phyloP scores from a whole-genome alignment of 83 land plant species.

The Thuja plicata region DNA sequence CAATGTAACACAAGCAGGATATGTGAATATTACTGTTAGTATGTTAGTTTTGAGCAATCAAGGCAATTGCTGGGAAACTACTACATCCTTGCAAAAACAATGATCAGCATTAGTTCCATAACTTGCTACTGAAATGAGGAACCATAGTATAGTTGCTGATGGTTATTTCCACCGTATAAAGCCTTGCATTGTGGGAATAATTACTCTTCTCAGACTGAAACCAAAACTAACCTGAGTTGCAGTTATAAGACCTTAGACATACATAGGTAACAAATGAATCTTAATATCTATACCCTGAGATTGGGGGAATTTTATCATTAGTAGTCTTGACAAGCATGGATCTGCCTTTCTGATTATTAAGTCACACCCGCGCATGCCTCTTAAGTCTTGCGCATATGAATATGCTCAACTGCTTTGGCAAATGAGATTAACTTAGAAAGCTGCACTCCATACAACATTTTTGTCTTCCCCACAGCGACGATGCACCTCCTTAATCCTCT shows the following conservation, averaged over 20 bases:
- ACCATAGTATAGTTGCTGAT: background rate
- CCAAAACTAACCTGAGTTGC: conserved; percentile 14
- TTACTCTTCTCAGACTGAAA: background rate
- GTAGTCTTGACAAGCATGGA: background rate
- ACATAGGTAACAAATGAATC: conserved; percentile 6
- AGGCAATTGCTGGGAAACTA: conserved; percentile 14
- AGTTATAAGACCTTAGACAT: background rate
- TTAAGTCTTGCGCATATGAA: background rate
- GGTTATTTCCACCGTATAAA: conserved; percentile 2
- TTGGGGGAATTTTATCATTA: background rate
- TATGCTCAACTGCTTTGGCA: conserved; percentile 2
- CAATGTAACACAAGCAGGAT: background rate
- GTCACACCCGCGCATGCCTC: background rate
- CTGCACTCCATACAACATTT: conserved; percentile 23
- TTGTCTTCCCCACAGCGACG: conserved; percentile 25
- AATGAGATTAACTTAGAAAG: background rate
- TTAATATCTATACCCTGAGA: background rate
- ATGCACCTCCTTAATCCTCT: conserved; percentile 32
- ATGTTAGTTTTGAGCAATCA: conserved; percentile 11
- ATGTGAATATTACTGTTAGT: background rate
- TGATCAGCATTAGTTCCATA: conserved; percentile 6
- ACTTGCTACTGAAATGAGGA: background rate
- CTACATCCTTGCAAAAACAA: background rate
- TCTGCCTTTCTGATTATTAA: background rate
- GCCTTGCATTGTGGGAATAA: background rate